These are phyloP conservation scores for Hirschfeldia incana DNA, from an alignment of 345 rosid genomes.

Conservation along the genomic window DNA sequence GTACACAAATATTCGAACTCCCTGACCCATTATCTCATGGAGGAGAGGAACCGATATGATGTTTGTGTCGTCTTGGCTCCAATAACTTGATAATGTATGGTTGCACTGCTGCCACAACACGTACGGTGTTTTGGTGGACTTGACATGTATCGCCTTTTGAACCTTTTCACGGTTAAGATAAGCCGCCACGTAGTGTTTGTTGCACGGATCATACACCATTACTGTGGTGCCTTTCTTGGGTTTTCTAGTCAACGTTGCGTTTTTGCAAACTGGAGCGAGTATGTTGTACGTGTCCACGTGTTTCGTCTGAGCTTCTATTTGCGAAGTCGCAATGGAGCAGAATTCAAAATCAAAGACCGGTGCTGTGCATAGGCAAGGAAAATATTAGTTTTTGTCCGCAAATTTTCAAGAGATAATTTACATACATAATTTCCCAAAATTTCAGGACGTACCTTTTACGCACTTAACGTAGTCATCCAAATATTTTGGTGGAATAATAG, in stretches of 20 bases:
- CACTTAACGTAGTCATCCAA: constrained; percentile 18
- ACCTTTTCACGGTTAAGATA: constrained; percentile 62
- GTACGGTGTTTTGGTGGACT: constrained; percentile 51
- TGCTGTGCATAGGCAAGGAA: neutral
- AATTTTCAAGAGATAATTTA: too few relatives aligned
- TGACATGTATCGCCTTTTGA: constrained; percentile 70
- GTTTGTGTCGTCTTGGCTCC: constrained; percentile 47
- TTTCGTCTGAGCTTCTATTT: neutral
- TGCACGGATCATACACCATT: constrained; percentile 58
- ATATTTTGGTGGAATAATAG: constrained; percentile 59
- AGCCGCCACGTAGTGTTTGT: constrained; percentile 39
- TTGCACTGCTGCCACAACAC: constrained; percentile 76
- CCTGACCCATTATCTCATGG: constrained; percentile 59
- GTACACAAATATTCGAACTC: constrained; percentile 61
- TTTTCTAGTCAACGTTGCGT: constrained; percentile 22
- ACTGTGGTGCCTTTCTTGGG: constrained; percentile 56
- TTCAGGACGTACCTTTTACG: neutral
- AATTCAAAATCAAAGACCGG: neutral
- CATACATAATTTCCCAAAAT: neutral
- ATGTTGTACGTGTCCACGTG: constrained; percentile 68
- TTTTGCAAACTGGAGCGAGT: constrained; percentile 61
- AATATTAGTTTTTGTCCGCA: neutral
- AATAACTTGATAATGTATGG: constrained; percentile 37
- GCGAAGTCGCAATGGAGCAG: neutral
- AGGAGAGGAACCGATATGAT: constrained; percentile 63